Evolutionary conservation across 2,329 filamentous ascomycete genomes (phyloP).

Genomic region (Aspergillus thermomutatus): DNA sequence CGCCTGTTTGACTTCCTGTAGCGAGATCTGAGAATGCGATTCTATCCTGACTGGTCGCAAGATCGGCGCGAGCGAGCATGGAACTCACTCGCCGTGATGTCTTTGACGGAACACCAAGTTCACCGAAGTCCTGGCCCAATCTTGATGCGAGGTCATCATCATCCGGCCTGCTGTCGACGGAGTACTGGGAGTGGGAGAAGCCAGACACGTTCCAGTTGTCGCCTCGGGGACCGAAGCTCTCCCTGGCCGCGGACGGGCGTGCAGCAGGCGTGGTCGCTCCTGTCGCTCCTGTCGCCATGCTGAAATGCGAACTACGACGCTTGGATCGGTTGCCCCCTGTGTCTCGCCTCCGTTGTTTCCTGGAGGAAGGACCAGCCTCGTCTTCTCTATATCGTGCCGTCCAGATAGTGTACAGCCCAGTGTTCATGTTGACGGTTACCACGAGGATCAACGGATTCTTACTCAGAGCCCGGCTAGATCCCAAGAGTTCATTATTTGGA

Average conservation of each 20-base stretch:
- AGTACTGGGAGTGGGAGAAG: constrained; percentile 36
- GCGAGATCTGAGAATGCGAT: constrained; percentile 73
- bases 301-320: constrained; percentile 64
- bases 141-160: constrained; percentile 63
- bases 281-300: constrained; percentile 64
- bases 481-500: constrained; percentile 51
- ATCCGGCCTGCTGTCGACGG: constrained; percentile 54
- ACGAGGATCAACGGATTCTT: constrained; percentile 64
- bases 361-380: constrained; percentile 48
- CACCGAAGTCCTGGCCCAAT: constrained; percentile 64
- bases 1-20: constrained; percentile 39
- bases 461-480: constrained; percentile 26
- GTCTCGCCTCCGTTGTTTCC: constrained; percentile 45
- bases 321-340: constrained; percentile 64
- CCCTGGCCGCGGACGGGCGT: constrained; percentile 64
- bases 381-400: constrained; percentile 72
- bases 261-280: constrained; percentile 71
- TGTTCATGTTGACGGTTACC: constrained; percentile 75
- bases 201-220: constrained; percentile 43
- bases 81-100: constrained; percentile 84
- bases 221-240: constrained; percentile 65
- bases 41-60: constrained; percentile 80
- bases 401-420: constrained; percentile 80
- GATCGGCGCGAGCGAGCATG: constrained; percentile 78
- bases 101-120: constrained; percentile 53